Evolutionary conservation across 345 rosid genomes (phyloP).

Genomic region (Lepidium aucheri): DNA sequence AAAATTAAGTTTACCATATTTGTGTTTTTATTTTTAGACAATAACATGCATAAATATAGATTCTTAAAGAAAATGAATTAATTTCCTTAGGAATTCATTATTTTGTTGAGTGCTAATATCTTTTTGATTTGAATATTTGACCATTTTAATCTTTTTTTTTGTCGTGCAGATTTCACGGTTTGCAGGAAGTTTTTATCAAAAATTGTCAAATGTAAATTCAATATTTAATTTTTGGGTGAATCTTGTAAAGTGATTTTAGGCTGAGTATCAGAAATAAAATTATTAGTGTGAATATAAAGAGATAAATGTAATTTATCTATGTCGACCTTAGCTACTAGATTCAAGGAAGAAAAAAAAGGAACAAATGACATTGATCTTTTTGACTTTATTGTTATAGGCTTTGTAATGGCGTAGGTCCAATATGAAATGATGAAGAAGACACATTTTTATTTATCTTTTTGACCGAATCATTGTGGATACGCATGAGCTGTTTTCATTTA

Average conservation of each 20-base stretch:
- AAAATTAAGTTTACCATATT: background rate
- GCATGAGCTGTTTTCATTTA: slow-evolving; percentile 12
- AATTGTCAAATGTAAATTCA: background rate
- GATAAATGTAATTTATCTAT: background rate
- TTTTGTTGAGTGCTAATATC: background rate
- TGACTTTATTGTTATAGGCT: background rate
- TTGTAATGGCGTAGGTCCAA: background rate
- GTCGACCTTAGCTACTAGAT: background rate
- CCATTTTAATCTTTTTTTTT: background rate
- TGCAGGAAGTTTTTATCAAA: background rate
- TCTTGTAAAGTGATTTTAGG: background rate
- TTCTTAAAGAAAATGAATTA: background rate
- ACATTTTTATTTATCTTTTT: slow-evolving; percentile 7
- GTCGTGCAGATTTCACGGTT: slow-evolving; percentile 18
- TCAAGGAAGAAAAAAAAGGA: background rate
- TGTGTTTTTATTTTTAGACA: background rate
- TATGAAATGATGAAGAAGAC: background rate
- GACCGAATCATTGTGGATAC: slow-evolving; percentile 23
- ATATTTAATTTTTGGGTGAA: background rate
- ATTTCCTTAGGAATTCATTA: background rate
- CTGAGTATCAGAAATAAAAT: background rate
- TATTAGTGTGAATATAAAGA: background rate
- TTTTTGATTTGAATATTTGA: background rate
- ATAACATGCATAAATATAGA: background rate
- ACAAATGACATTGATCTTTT: background rate